Evolutionary conservation across 495 filamentous ascomycete species (phyloP).

Genomic region (Talaromyces proteolyticus): DNA sequence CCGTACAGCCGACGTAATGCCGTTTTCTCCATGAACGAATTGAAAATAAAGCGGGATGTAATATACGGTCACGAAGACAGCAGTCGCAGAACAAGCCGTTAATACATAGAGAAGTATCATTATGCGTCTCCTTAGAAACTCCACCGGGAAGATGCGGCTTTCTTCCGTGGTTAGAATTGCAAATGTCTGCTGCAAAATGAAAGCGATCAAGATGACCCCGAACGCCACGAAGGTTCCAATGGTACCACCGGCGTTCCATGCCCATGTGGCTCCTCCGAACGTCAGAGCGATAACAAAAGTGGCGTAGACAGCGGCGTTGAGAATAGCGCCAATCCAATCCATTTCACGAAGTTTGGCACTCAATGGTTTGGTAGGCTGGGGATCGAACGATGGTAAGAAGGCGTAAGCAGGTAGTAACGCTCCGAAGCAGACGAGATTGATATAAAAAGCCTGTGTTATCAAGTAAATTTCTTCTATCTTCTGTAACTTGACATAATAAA

Average conservation of each 20-base stretch:
- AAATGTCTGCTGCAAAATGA: constrained; percentile 47
- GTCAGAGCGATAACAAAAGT: constrained; percentile 45
- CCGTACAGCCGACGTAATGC: constrained; percentile 45
- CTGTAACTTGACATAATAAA: neutral
- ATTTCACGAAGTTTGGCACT: constrained; percentile 22
- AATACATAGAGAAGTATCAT: constrained; percentile 38
- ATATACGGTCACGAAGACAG: neutral
- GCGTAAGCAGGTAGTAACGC: constrained; percentile 51
- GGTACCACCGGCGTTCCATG: constrained; percentile 44
- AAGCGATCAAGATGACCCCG: constrained; percentile 42
- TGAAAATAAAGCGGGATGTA: constrained; percentile 52
- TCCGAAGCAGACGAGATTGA: constrained; percentile 53
- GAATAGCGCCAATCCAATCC: constrained; percentile 23
- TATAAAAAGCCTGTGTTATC: constrained; percentile 67
- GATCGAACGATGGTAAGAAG: constrained; percentile 40
- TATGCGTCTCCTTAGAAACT: constrained; percentile 21
- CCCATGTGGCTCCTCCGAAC: constrained; percentile 48
- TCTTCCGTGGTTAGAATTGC: constrained; percentile 38
- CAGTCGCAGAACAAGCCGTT: constrained; percentile 44
- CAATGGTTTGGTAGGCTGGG: constrained; percentile 28
- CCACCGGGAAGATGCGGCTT: constrained; percentile 47
- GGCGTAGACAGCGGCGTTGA: constrained; percentile 34
- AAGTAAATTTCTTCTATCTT: neutral
- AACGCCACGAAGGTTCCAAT: constrained; percentile 49
- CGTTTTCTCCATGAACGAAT: constrained; percentile 44